Base-by-base conservation (phyloP, 441 rosid genomes). In the Syzygium syzygioides region DNA sequence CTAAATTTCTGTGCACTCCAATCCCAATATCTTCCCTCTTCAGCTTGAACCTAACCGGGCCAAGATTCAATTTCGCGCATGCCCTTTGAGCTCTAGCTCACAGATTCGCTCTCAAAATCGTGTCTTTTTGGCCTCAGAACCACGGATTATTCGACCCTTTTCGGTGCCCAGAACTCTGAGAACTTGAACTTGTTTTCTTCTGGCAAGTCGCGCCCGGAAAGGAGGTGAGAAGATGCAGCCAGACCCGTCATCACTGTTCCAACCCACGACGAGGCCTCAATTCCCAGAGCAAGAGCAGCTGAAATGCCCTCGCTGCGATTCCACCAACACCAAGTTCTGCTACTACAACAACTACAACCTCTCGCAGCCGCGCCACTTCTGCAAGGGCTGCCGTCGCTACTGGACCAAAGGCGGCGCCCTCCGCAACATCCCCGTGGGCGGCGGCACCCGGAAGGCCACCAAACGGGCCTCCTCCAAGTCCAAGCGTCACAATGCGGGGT, bases 331-430 rank as follows among this genome's bases (percentile, higher is more conserved):
- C 87, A 97, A 97, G 60, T 97, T 97, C 95, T 97, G 99, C 91
- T 97, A 96, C 95, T 97, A 95, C 93, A 97, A 97, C 94, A 97
- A 96, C 92, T 97, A 97, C 92, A 97, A 97, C 91, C 93, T 97
- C 89, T 97, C 98, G 37, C 99, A 96, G 95, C 99, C 99, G 50
- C 99, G 99, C 86, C 96, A 96, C 93, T 96, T 90, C 89, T 97
- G 98, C 94, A 97, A 96, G 94, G 90, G 89, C 93, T 97, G 98
- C 89, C 94, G 97, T 62, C 93, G 99, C 62, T 97, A 97, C 91
- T 97, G 99, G 99, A 97, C 99, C 79, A 96, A 95, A 93, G 99
- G 99, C 26, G 98, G 98, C 34, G 90, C 98, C 87, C 94, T 97
- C 52, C 94, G 99, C 87, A 97, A 97, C 90, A 97, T 97, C 89